A percentile compares a stretch with the other conserved stretches of the same genome.
Conservation (phyloP, 805 yeast genomes). For the Lachancea kluyveri region DNA sequence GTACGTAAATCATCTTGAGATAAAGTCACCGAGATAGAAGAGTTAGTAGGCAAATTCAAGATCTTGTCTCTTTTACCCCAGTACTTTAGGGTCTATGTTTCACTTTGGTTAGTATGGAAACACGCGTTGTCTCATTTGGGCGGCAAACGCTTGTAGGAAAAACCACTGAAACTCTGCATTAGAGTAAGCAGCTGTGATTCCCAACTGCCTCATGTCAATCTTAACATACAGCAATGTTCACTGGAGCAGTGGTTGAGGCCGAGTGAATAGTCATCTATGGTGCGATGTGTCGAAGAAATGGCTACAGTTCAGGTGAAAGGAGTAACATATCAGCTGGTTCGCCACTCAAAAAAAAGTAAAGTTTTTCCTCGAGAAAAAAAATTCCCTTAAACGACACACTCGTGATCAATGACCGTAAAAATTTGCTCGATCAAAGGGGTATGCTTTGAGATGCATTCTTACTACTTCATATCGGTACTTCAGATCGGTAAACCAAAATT, state of each 20-base stretch:
- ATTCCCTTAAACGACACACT: too few species aligned
- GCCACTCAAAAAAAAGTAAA: too few species aligned
- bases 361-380: too few species aligned
- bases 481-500: too few species aligned
- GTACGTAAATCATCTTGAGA: constrained; percentile 89
- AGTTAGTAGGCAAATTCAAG: constrained; percentile 91
- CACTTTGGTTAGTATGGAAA: constrained; percentile 7
- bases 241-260: constrained; percentile 93
- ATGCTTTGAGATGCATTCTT: too few species aligned
- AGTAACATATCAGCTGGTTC: too few species aligned
- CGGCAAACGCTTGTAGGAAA: background rate
- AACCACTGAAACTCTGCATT: background rate
- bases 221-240: constrained; percentile 82
- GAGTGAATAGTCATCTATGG: constrained; percentile 45
- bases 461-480: too few species aligned
- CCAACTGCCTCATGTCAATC: background rate
- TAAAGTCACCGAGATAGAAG: constrained; percentile 90
- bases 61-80: constrained; percentile 96
- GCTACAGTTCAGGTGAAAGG: too few species aligned
- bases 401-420: too few species aligned
- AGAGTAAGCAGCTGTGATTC: background rate
- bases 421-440: too few species aligned
- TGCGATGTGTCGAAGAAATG: too few species aligned
- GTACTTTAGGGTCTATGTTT: constrained; percentile 72
- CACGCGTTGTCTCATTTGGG: too few species aligned